Base-by-base conservation (phyloP, 306 rosid species). In the Prunus dulcis region DNA sequence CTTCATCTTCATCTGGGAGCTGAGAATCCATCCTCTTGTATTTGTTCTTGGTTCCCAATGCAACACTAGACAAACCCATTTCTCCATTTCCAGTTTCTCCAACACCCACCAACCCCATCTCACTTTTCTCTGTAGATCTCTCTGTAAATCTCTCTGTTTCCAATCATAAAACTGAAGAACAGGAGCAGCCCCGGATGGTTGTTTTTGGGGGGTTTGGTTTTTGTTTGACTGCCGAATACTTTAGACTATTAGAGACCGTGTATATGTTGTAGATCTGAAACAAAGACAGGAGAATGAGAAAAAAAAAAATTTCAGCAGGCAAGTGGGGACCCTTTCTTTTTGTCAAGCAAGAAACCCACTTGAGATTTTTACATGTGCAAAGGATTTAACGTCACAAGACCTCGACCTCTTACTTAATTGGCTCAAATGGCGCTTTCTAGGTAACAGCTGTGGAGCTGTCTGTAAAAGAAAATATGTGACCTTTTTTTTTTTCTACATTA, bases 1-100 rank as follows among this genome's bases (percentile, higher is more conserved):
- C 91, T 38, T 58, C 71, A 61, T 11, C 58, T 3, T 87, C 96
- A 15, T 86, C 90, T 3, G 34, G 49, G 12, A 84, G 34, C 82
- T 90, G 88, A 11, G 89, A 86, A 75, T 79, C 76, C 98, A 93
- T 93, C 86, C 88, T 89, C 86, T 30, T 75, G 82, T 94, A 94
- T 82, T 90, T 91, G 62, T 89, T 94, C 86, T 90, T 94, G 12
- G 82, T 67, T 69, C 96, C 95, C 86, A 94, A 46, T 4, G 96
- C 82, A 68, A 91, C 72, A 50, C 80, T 87, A 64, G 97, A 87
- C 81, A 89, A 64, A 3, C 89, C 96, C 86, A 72, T 69, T 69
- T 93, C 93, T 27, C 83, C 91, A 69, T 84, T 79, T 73, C 96
- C 93, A 67, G 85, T 86, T 63, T 92, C 91, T 51, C 82, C 93